Conservation (phyloP, 164 flowering plant species). For the Buxus sempervirens region DNA sequence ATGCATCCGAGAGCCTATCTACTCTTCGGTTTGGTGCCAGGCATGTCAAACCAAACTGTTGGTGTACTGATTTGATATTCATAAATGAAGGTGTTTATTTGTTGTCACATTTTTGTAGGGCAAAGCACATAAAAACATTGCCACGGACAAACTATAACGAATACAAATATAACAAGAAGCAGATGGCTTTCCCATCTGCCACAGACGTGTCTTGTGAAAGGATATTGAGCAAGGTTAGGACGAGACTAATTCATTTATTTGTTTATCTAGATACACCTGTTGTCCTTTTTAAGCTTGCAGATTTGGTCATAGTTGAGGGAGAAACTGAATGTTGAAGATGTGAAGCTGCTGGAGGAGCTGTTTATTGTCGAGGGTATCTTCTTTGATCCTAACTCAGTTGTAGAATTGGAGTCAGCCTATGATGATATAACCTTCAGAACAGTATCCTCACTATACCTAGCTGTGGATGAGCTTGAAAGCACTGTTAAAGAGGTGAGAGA, state of each 20-base stretch:
- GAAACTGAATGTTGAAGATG: slow-evolving; percentile 47
- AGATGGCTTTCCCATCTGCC: slow-evolving; percentile 13
- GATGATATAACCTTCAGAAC: slow-evolving; percentile 44
- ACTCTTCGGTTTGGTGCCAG: slow-evolving; percentile 90
- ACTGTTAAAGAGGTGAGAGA: slow-evolving; percentile 47
- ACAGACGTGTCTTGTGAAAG: slow-evolving; percentile 43
- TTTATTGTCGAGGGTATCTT: slow-evolving; percentile 53
- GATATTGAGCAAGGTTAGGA: slow-evolving; percentile 52
- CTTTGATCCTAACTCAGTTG: slow-evolving; percentile 36
- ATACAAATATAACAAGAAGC: slow-evolving; percentile 32
- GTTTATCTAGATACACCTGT: background rate
- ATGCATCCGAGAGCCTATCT: slow-evolving; percentile 76
- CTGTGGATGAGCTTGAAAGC: slow-evolving; percentile 42
- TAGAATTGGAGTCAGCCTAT: slow-evolving; percentile 40
- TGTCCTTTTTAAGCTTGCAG: background rate
- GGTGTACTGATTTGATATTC: background rate
- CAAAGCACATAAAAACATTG: slow-evolving; percentile 69
- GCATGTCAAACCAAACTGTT: slow-evolving; percentile 22
- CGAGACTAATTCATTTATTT: background rate
- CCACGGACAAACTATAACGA: slow-evolving; percentile 26
- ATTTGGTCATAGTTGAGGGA: slow-evolving; percentile 40
- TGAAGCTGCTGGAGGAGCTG: slow-evolving; percentile 58
- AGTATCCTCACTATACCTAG: slow-evolving; percentile 41
- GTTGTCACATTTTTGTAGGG: slow-evolving; percentile 37
- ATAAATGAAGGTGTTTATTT: background rate